phyloP scores from a whole-genome alignment of 441 rosid species.

The Pelargonium myrrhifolium region DNA sequence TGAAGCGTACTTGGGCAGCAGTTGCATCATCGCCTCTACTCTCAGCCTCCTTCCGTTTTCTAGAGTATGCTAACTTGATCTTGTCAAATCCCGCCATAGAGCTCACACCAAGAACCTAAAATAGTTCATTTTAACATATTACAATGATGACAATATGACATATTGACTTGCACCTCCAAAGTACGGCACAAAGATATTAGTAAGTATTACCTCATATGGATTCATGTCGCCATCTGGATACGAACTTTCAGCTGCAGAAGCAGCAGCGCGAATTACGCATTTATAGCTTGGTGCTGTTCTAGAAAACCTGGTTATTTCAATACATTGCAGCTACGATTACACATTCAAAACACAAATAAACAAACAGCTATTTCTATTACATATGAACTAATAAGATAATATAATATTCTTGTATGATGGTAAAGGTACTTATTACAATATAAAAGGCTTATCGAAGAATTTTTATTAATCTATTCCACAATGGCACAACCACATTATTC shows the following conservation, averaged over 20 bases:
- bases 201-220: conserved; percentile 63
- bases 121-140: not conserved
- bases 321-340: conserved; percentile 10
- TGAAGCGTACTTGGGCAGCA: conserved; percentile 51
- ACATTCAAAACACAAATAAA: conserved; percentile 6
- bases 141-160: not conserved
- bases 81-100: conserved; percentile 73
- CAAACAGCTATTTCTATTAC: not conserved
- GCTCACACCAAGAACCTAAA: conserved; percentile 85
- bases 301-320: conserved; percentile 35
- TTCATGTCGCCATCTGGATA: conserved; percentile 53
- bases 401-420: not conserved
- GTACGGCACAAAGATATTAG: conserved; percentile 8
- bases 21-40: conserved; percentile 67
- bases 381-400: not conserved
- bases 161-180: not conserved
- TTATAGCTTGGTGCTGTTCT: conserved; percentile 28
- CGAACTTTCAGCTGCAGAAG: conserved; percentile 69
- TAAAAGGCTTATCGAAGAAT: not conserved
- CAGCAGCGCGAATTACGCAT: conserved; percentile 43
- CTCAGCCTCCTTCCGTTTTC: conserved; percentile 82
- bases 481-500: not conserved
- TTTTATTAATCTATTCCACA: not conserved
- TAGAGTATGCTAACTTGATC: conserved; percentile 56
- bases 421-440: not conserved